A percentile compares a stretch with the other conserved stretches of the same genome.
phyloP scores from a whole-genome alignment of 2,329 filamentous ascomycete species.

The Trichoderma endophyticum region DNA sequence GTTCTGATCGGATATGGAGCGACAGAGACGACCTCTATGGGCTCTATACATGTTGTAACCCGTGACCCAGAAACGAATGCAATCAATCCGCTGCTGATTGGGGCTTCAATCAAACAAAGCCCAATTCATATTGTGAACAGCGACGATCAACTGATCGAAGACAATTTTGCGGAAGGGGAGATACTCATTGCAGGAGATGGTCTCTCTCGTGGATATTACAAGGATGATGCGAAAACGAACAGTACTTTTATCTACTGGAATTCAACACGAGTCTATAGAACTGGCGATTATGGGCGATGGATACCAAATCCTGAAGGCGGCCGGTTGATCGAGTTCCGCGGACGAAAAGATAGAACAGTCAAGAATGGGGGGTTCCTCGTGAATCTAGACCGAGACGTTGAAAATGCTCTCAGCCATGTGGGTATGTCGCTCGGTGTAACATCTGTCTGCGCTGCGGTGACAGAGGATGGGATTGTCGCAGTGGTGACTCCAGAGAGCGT shows the following conservation, averaged over 20 bases:
- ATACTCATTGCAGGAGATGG: conserved; percentile 12
- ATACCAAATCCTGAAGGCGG: neutral
- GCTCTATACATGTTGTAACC: conserved; percentile 2
- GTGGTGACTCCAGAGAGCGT: conserved; percentile 11
- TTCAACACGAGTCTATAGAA: neutral
- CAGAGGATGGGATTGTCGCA: conserved; percentile 14
- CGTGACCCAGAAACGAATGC: neutral
- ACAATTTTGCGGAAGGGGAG: conserved; percentile 2
- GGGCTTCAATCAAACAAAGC: neutral
- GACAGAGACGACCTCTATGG: conserved; percentile 15
- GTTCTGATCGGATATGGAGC: conserved; percentile 11
- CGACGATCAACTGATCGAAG: neutral
- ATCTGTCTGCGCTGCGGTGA: neutral
- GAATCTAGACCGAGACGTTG: conserved; percentile 16
- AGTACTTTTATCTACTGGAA: neutral
- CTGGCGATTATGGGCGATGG: conserved; percentile 14
- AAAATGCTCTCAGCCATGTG: neutral
- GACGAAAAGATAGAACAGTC: conserved; percentile 15
- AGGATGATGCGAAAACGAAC: neutral
- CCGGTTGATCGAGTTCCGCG: conserved; percentile 13
- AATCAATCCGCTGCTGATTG: conserved; percentile 7
- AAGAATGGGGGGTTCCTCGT: conserved; percentile 16
- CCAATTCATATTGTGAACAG: neutral
- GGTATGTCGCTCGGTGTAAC: neutral
- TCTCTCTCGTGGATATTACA: conserved; percentile 10